Evolutionary conservation across 345 rosid genomes (phyloP).

Genomic region (Balakata baccata): DNA sequence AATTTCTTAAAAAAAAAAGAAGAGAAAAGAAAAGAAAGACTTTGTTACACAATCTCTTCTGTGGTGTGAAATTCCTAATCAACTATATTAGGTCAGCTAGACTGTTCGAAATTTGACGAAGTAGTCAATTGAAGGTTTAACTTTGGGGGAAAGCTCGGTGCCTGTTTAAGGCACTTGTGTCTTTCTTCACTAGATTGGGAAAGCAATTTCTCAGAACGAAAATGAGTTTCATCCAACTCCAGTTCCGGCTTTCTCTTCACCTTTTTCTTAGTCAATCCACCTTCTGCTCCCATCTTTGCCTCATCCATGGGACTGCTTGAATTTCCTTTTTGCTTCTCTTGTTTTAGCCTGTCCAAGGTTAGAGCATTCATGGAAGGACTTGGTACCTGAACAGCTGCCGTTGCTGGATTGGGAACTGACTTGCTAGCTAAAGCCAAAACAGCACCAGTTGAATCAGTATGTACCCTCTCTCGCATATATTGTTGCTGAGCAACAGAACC

Average conservation of each 20-base stretch:
- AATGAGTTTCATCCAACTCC: slow-evolving; percentile 42
- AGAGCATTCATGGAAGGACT: slow-evolving; percentile 34
- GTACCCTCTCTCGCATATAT: slow-evolving; percentile 36
- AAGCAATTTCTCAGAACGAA: slow-evolving; percentile 21
- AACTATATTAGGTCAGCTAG: slow-evolving; percentile 35
- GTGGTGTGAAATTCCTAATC: slow-evolving; percentile 25
- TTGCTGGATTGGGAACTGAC: slow-evolving; percentile 33
- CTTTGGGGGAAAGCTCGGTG: slow-evolving; percentile 29
- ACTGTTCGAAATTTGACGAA: slow-evolving; percentile 43
- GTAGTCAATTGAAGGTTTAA: slow-evolving; percentile 32
- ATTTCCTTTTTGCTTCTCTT: slow-evolving; percentile 50
- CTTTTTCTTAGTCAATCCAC: slow-evolving; percentile 42
- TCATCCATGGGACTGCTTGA: slow-evolving; percentile 43
- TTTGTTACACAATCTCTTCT: slow-evolving; percentile 11
- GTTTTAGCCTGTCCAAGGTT: slow-evolving; percentile 46
- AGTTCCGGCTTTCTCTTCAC: slow-evolving; percentile 54
- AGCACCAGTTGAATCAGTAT: slow-evolving; percentile 34
- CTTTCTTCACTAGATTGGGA: slow-evolving; percentile 33
- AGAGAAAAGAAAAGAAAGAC: neutral
- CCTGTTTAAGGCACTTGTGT: slow-evolving; percentile 34
- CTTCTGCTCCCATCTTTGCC: slow-evolving; percentile 38
- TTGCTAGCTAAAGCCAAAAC: slow-evolving; percentile 39
- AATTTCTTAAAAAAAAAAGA: neutral
- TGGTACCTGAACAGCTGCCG: slow-evolving; percentile 33
- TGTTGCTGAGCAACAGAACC: slow-evolving; percentile 39